Percentiles rank a stretch among this genome's conserved stretches.
Evolutionary conservation across 495 filamentous ascomycete genomes (phyloP).

Genomic region (Amphirosellinia nigrospora): DNA sequence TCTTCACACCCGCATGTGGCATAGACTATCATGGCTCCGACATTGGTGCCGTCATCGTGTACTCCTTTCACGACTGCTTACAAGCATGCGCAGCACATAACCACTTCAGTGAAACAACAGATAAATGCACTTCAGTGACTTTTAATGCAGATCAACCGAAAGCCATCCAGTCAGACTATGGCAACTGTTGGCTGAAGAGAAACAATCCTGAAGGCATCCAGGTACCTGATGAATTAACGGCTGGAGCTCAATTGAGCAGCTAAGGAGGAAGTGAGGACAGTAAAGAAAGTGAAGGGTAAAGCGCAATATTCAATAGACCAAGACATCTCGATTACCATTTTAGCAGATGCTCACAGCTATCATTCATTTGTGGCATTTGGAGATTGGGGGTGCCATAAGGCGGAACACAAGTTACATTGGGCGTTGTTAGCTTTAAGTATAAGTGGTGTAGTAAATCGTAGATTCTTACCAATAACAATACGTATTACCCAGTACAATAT

Average conservation of each 20-base stretch:
- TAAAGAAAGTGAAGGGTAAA: background rate
- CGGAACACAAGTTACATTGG: background rate
- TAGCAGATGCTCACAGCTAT: background rate
- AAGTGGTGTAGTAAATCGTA: background rate
- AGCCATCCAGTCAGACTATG: slow-evolving; percentile 15
- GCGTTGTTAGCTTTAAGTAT: background rate
- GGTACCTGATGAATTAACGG: background rate
- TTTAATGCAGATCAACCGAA: slow-evolving; percentile 21
- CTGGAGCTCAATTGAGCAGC: background rate
- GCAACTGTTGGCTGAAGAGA: slow-evolving; percentile 18
- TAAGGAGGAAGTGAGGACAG: background rate
- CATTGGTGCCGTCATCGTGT: slow-evolving; percentile 31
- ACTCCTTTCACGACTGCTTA: slow-evolving; percentile 31
- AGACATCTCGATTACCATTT: background rate
- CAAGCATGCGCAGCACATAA: slow-evolving; percentile 34
- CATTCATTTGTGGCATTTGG: background rate
- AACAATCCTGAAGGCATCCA: background rate
- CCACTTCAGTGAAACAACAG: slow-evolving; percentile 7
- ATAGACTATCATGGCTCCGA: slow-evolving; percentile 23
- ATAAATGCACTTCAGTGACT: slow-evolving; percentile 27
- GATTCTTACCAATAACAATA: no score
- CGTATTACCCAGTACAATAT: no score
- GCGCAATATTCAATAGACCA: background rate
- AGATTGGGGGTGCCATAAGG: background rate
- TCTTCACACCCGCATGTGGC: slow-evolving; percentile 28